Evolutionary conservation across 2,329 filamentous ascomycete species (phyloP).

Genomic region (Neopestalotiopsis sp.): DNA sequence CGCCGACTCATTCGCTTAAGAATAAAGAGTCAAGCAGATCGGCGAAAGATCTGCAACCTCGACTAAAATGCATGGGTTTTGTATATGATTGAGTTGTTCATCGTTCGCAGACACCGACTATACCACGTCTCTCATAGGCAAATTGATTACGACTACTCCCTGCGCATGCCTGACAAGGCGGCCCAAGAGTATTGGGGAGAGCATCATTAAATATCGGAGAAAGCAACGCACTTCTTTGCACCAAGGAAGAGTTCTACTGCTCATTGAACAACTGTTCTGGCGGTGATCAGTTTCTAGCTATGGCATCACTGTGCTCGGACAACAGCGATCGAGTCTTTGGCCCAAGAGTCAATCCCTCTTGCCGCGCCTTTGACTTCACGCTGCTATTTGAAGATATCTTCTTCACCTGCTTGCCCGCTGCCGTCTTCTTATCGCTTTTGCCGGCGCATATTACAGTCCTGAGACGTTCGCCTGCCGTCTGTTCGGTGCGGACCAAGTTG

Average conservation of each 20-base stretch:
- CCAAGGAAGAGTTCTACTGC: neutral
- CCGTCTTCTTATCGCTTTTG: conserved; percentile 25
- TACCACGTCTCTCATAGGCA: neutral
- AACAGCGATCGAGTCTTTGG: conserved; percentile 26
- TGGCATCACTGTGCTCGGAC: conserved; percentile 7
- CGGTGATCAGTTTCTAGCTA: neutral
- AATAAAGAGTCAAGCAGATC: neutral
- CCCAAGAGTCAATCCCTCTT: conserved; percentile 26
- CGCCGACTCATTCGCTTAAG: neutral
- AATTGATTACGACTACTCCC: neutral
- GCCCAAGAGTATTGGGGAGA: fast-evolving
- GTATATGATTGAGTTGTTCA: neutral
- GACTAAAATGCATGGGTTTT: neutral
- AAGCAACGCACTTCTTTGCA: no score
- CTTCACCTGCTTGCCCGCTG: conserved; percentile 26
- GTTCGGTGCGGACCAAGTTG: conserved; percentile 18
- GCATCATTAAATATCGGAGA: no score
- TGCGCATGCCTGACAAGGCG: no score
- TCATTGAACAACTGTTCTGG: neutral
- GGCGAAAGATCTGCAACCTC: neutral
- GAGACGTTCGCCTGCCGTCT: conserved; percentile 11
- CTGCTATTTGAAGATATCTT: conserved; percentile 34
- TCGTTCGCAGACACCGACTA: neutral
- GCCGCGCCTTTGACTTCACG: conserved; percentile 35
- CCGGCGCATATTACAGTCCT: conserved; percentile 16